phyloP scores from a whole-genome alignment of 2,329 filamentous ascomycete genomes.

The Ceratocystis cubensis region DNA sequence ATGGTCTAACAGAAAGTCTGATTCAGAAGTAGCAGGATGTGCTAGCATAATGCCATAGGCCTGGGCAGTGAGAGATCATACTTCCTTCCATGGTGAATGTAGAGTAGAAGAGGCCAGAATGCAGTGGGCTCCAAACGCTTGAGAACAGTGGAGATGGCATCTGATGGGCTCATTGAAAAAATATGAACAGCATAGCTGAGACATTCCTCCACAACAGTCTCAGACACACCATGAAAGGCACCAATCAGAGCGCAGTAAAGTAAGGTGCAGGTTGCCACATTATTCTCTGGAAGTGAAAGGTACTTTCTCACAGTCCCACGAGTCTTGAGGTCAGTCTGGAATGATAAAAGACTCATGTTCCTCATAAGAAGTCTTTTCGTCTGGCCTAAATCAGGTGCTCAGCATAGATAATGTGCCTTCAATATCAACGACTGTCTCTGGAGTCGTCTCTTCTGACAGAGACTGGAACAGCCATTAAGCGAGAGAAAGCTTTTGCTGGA shows the following conservation, averaged over 20 bases:
- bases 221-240: slow-evolving; percentile 36
- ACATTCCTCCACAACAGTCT: slow-evolving; percentile 39
- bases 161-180: slow-evolving; percentile 38
- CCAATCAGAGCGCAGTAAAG: slow-evolving; percentile 23
- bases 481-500: slow-evolving; percentile 43
- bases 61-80: slow-evolving; percentile 54
- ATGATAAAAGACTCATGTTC: slow-evolving; percentile 30
- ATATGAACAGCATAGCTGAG: slow-evolving; percentile 43
- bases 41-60: slow-evolving; percentile 66
- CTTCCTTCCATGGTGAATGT: slow-evolving; percentile 57
- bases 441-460: slow-evolving; percentile 63
- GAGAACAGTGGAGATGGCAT: background rate
- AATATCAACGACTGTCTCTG: slow-evolving; percentile 70
- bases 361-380: slow-evolving; percentile 18
- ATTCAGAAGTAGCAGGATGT: slow-evolving; percentile 39
- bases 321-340: slow-evolving; percentile 56
- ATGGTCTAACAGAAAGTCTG: slow-evolving; percentile 23
- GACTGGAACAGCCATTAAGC: slow-evolving; percentile 69
- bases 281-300: slow-evolving; percentile 32
- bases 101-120: slow-evolving; percentile 49
- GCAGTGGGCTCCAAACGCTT: slow-evolving; percentile 32
- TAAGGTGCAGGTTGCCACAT: background rate
- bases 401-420: slow-evolving; percentile 78
- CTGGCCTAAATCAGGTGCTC: slow-evolving; percentile 33
- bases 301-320: slow-evolving; percentile 47